These are phyloP conservation scores for Ophiostoma quercus DNA, from an alignment of 2,329 filamentous ascomycete genomes.

Conservation along the genomic window DNA sequence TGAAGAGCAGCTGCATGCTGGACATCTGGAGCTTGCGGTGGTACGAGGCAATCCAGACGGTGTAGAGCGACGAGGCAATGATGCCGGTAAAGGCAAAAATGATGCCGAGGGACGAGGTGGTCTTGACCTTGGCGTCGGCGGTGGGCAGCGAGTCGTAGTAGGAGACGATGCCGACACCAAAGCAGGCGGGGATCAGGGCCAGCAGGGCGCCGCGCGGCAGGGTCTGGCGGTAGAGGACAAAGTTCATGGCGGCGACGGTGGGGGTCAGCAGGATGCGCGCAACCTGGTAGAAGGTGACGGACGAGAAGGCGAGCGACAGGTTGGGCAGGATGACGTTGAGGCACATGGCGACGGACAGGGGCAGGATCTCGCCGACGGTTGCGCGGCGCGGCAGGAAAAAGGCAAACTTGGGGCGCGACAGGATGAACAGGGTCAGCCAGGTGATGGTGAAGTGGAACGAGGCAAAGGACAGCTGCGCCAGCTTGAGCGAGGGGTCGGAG, in stretches of 20 bases:
- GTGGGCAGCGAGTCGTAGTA: constrained; percentile 60
- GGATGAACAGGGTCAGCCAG: constrained; percentile 55
- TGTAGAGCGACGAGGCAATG: constrained; percentile 61
- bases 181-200: constrained; percentile 56
- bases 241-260: constrained; percentile 60
- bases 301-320: constrained; percentile 61
- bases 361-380: constrained; percentile 52
- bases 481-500: constrained; percentile 55
- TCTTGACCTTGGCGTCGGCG: constrained; percentile 45
- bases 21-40: constrained; percentile 60
- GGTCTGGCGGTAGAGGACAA: constrained; percentile 51
- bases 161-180: constrained; percentile 60
- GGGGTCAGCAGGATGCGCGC: constrained; percentile 63
- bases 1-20: constrained; percentile 65
- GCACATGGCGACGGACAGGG: constrained; percentile 62
- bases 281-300: constrained; percentile 66
- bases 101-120: constrained; percentile 55
- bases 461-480: constrained; percentile 61
- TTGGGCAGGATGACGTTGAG: constrained; percentile 66
- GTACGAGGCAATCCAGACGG: constrained; percentile 62
- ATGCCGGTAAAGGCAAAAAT: constrained; percentile 60
- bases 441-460: constrained; percentile 65
- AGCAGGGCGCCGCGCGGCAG: constrained; percentile 51
- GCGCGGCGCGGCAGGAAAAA: constrained; percentile 56
- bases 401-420: constrained; percentile 53